Evolutionary conservation across 208 protist species (phyloP).

Genomic region (Kentomonas sorsogonicus): DNA sequence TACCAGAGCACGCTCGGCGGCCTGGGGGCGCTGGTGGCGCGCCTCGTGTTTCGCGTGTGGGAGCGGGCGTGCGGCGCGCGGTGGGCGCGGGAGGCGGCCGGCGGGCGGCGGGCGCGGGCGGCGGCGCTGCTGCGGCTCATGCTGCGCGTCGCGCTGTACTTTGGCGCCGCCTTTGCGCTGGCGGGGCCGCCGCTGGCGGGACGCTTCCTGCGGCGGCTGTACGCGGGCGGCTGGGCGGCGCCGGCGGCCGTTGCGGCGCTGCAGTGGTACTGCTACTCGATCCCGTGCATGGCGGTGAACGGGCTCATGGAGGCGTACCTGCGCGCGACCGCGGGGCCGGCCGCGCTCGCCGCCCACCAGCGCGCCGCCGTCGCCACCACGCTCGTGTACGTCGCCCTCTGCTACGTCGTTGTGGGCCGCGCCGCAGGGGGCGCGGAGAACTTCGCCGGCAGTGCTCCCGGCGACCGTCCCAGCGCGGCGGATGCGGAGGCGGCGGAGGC

Average conservation of each 20-base stretch:
- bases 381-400: slow-evolving; percentile 40
- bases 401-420: slow-evolving; percentile 34
- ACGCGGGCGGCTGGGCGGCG: slow-evolving; percentile 65
- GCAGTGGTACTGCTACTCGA: slow-evolving; percentile 69
- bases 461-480: too few relatives aligned
- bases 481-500: too few relatives aligned
- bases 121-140: slow-evolving; percentile 56
- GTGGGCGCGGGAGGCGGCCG: slow-evolving; percentile 64
- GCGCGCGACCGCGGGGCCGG: slow-evolving; percentile 44
- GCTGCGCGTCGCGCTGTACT: slow-evolving; percentile 65
- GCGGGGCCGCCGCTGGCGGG: slow-evolving; percentile 66
- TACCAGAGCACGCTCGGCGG: slow-evolving; percentile 82
- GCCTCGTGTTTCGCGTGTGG: slow-evolving; percentile 89
- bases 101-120: slow-evolving; percentile 22
- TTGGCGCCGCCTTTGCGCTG: slow-evolving; percentile 58
- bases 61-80: slow-evolving; percentile 79
- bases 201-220: slow-evolving; percentile 57
- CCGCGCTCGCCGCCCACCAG: slow-evolving; percentile 38
- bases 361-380: slow-evolving; percentile 42
- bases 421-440: slow-evolving; percentile 5
- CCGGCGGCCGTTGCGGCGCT: slow-evolving; percentile 62
- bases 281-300: slow-evolving; percentile 74
- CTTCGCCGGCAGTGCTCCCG: too few relatives aligned
- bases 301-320: slow-evolving; percentile 85
- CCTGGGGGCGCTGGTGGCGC: slow-evolving; percentile 81